phyloP scores from a whole-genome alignment of 495 filamentous ascomycete species.

The Lichenothelia convexa region DNA sequence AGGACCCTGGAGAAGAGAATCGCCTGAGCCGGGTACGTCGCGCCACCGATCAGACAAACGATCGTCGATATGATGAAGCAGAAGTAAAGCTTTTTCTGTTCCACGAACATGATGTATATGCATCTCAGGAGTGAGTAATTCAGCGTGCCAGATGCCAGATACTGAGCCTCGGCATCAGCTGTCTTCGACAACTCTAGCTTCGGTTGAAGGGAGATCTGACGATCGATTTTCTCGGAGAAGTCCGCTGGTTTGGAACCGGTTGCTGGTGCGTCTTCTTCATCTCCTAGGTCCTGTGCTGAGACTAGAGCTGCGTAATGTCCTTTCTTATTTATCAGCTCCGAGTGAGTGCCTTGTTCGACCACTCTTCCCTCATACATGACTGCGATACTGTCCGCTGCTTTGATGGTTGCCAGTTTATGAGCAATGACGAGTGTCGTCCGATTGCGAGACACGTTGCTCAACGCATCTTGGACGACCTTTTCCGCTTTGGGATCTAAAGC shows the following conservation, averaged over 20 bases:
- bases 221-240: not conserved
- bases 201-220: not conserved
- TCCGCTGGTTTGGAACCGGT: not conserved
- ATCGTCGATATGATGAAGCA: not conserved
- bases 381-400: constrained; percentile 27
- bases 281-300: constrained; percentile 13
- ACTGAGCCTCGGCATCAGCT: not conserved
- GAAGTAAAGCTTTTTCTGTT: not conserved
- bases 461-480: constrained; percentile 36
- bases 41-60: not conserved
- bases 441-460: constrained; percentile 32
- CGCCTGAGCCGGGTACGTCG: not conserved
- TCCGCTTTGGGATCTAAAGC: constrained; percentile 40
- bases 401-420: constrained; percentile 39
- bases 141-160: constrained; percentile 1
- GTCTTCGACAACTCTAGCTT: not conserved
- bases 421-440: constrained; percentile 46
- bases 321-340: constrained; percentile 8
- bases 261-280: not conserved
- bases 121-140: not conserved
- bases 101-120: not conserved
- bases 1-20: not conserved
- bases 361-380: constrained; percentile 35
- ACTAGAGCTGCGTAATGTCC: constrained; percentile 16
- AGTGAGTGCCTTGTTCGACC: constrained; percentile 14